Base-by-base conservation (phyloP, 225 moss, liverwort and hornwort genomes). In the Thuidium tamariscinum region DNA sequence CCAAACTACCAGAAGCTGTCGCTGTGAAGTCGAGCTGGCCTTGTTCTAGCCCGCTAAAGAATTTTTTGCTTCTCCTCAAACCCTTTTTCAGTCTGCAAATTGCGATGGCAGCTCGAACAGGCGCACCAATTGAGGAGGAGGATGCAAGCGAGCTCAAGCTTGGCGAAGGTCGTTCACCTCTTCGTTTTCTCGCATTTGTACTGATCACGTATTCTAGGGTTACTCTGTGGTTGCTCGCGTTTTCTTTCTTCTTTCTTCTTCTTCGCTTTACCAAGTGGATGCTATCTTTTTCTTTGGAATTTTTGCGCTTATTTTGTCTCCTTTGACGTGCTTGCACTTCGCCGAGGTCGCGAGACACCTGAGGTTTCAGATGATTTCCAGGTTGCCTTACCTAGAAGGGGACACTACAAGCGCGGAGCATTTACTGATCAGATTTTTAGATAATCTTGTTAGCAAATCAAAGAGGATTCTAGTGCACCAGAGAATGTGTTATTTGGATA, bases 131-230 rank as follows among this genome's bases (percentile, higher is more conserved):
- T n/a, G 96, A 96, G 87, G 97, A 97, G 80, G 97, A 97, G 79
- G 97, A 97, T 71, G 97, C 97, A 23, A 93, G 96, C 10, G 97
- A 97, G 85, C 92, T 96, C 39, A 97, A 97, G 91, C 96, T 97
- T 49, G 97, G 97, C 2, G 96, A 96, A 87, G 88, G 91, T 91
- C 9, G 42, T 57, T 62, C 10, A 30, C 8, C 26, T 52, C 44
- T 20, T 42, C 42, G 0, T 41, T 80, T 12, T 32, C 12, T n/a
- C 48, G 22, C 23, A 16, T n/a, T 64, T 63, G 29, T 4, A 27
- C 14, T 42, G 41, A 29, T 74, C 75, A n/a, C 11, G 7, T 11
- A 51, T 41, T 30, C 73, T 88, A 90, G 88, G 88, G 73, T 88
- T 85, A 29, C 13, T 52, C 19, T 36, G 29, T 72, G n/a, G 25